These are phyloP conservation scores for Teratosphaeria zuluensis DNA, from an alignment of 2,329 filamentous ascomycete genomes.

Conservation along the genomic window DNA sequence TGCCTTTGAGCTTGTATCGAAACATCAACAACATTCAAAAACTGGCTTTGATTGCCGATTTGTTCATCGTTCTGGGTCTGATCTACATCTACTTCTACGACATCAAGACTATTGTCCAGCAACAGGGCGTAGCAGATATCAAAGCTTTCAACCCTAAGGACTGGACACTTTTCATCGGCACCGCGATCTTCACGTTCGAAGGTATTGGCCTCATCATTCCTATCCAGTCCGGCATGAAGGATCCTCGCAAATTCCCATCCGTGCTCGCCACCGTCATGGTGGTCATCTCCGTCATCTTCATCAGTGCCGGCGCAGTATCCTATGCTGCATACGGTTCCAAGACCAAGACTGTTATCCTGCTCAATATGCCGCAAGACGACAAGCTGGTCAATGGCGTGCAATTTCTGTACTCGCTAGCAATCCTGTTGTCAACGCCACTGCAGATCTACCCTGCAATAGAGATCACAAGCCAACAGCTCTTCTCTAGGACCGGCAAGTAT, in stretches of 20 bases:
- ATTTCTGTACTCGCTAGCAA: constrained; percentile 96
- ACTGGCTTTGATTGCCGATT: constrained; percentile 84
- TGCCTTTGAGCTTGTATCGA: constrained; percentile 84
- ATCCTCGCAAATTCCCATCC: constrained; percentile 79
- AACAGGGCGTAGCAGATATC: constrained; percentile 73
- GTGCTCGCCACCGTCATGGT: constrained; percentile 90
- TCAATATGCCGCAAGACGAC: constrained; percentile 92
- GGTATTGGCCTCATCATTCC: constrained; percentile 96
- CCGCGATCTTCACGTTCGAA: constrained; percentile 97
- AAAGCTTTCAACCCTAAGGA: constrained; percentile 79
- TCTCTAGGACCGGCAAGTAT: constrained; percentile 91
- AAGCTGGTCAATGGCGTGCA: constrained; percentile 93
- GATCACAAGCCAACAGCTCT: constrained; percentile 89
- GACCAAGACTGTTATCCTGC: constrained; percentile 90
- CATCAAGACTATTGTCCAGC: constrained; percentile 65
- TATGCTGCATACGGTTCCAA: constrained; percentile 93
- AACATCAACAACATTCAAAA: constrained; percentile 97
- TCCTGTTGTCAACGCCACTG: constrained; percentile 84
- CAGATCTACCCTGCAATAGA: constrained; percentile 97
- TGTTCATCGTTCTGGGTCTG: constrained; percentile 86
- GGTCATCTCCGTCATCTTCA: constrained; percentile 84
- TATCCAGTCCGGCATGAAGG: constrained; percentile 93
- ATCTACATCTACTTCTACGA: constrained; percentile 96
- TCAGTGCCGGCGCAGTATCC: constrained; percentile 81
- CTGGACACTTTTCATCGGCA: constrained; percentile 98